phyloP scores from a whole-genome alignment of 352 stramenopile genomes.

The Globisporangium uncinulatum region DNA sequence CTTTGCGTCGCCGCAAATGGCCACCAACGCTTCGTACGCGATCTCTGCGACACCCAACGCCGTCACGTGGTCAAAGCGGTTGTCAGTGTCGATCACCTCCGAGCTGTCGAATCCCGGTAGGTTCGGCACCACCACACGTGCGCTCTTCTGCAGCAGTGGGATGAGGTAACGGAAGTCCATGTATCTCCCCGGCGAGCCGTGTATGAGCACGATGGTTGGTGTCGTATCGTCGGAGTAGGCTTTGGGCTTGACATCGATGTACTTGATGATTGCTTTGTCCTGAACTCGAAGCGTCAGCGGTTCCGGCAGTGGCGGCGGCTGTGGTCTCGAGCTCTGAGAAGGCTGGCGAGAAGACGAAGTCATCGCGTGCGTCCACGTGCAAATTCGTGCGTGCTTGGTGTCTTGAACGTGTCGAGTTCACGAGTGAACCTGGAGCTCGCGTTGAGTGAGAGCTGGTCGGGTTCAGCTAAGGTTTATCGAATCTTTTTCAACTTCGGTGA shows the following conservation, averaged over 20 bases:
- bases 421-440: no score
- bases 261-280: conserved; percentile 34
- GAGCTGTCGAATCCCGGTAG: conserved; percentile 49
- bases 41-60: conserved; percentile 12
- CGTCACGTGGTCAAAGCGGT: conserved; percentile 18
- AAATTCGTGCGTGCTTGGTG: no score
- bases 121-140: conserved; percentile 52
- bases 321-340: no score
- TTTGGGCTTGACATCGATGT: conserved; percentile 20
- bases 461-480: no score
- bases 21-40: conserved; percentile 19
- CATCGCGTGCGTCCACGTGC: no score
- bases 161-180: conserved; percentile 59
- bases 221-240: neutral
- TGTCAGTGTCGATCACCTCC: conserved; percentile 10
- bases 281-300: conserved; percentile 9
- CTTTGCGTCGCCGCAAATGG: conserved; percentile 14
- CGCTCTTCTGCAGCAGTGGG: conserved; percentile 31
- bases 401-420: no score
- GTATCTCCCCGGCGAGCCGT: conserved; percentile 56
- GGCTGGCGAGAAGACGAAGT: no score
- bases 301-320: neutral
- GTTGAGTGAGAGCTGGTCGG: no score
- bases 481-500: no score
- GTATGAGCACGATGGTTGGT: conserved; percentile 46